A percentile compares a stretch with the other conserved stretches of the same genome.
phyloP scores from a whole-genome alignment of 768 basidiomycete genomes.

The Podaxis sp. region DNA sequence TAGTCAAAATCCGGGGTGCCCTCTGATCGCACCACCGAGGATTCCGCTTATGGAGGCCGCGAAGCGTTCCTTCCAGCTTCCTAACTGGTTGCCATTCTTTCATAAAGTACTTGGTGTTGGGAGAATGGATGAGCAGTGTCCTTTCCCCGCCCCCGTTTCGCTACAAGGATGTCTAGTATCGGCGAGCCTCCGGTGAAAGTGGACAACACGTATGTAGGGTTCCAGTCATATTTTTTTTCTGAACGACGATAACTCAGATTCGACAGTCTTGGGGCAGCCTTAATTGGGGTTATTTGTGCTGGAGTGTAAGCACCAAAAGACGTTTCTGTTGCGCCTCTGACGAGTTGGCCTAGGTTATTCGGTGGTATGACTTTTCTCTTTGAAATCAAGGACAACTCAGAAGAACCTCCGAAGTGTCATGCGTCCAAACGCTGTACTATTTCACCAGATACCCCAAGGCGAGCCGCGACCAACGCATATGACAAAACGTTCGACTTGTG shows the following conservation, averaged over 20 bases:
- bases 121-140: slow-evolving; percentile 19
- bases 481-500: background rate
- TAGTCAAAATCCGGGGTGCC: slow-evolving; percentile 6
- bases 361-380: slow-evolving; percentile 40
- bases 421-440: slow-evolving; percentile 57
- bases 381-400: background rate
- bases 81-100: slow-evolving; percentile 21
- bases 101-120: slow-evolving; percentile 25
- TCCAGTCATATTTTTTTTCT: background rate
- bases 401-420: slow-evolving; percentile 40
- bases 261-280: slow-evolving; percentile 50
- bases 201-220: slow-evolving; percentile 36
- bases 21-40: slow-evolving; percentile 12
- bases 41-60: background rate
- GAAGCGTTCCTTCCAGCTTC: slow-evolving; percentile 20
- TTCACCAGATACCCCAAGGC: slow-evolving; percentile 47
- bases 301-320: slow-evolving; percentile 35
- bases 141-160: slow-evolving; percentile 17
- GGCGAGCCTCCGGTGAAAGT: slow-evolving; percentile 21
- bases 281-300: slow-evolving; percentile 49
- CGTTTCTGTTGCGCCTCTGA: background rate
- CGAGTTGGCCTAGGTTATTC: slow-evolving; percentile 38
- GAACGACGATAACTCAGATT: background rate
- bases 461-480: slow-evolving; percentile 16
- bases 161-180: slow-evolving; percentile 21